A percentile compares a stretch with the other conserved stretches of the same genome.
Evolutionary conservation across 495 filamentous ascomycete genomes (phyloP).

Genomic region (Aspergillus haitiensis): DNA sequence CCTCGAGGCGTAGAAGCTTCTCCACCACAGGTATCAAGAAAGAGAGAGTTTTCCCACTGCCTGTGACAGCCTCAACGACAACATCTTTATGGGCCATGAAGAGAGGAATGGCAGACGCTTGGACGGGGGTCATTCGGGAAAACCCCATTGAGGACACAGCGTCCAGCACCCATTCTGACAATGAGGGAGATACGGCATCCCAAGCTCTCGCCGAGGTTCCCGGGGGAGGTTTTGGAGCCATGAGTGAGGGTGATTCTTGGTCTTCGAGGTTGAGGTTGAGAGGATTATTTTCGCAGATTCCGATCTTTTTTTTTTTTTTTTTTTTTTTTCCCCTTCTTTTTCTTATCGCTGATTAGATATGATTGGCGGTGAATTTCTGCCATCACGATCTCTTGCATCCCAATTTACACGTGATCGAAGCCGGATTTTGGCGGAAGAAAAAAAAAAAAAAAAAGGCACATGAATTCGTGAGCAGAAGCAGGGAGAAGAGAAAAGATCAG

Average conservation of each 20-base stretch:
- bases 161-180: slow-evolving; percentile 90
- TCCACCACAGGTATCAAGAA: slow-evolving; percentile 90
- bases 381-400: background rate
- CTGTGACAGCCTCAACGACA: slow-evolving; percentile 94
- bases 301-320: background rate
- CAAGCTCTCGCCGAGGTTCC: slow-evolving; percentile 61
- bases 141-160: slow-evolving; percentile 85
- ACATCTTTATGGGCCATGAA: slow-evolving; percentile 95
- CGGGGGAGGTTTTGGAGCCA: slow-evolving; percentile 44
- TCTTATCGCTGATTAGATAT: slow-evolving; percentile 32
- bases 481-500: slow-evolving; percentile 1
- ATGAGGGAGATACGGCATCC: slow-evolving; percentile 70
- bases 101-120: slow-evolving; percentile 88
- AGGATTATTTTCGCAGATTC: background rate
- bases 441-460: background rate
- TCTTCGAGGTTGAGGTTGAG: background rate
- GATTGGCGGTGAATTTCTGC: slow-evolving; percentile 28
- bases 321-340: slow-evolving; percentile 16
- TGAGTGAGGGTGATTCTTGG: background rate
- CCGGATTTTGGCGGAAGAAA: slow-evolving; percentile 18
- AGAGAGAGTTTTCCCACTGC: slow-evolving; percentile 90
- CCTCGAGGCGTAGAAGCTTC: slow-evolving; percentile 71
- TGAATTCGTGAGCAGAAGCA: slow-evolving; percentile 9
- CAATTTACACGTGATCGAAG: slow-evolving; percentile 12
- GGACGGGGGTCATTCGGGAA: slow-evolving; percentile 85